Evolutionary conservation across 1,284 basidiomycete genomes (phyloP).

Genomic region (Tylopilus sp.): DNA sequence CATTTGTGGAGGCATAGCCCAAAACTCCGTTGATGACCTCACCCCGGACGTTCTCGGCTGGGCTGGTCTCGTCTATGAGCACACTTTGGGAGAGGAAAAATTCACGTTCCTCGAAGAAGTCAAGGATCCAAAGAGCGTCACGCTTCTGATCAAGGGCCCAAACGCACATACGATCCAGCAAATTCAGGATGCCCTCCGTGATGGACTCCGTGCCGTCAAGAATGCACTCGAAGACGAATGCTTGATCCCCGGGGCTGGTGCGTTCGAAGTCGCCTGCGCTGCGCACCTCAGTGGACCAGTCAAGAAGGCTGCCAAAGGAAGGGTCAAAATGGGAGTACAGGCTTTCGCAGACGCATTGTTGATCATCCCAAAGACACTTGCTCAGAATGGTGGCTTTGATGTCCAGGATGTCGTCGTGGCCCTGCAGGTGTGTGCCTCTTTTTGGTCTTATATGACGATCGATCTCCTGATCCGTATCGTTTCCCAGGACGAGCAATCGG

Average conservation of each 20-base stretch:
- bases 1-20: slow-evolving; percentile 90
- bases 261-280: slow-evolving; percentile 95
- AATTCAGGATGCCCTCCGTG: slow-evolving; percentile 95
- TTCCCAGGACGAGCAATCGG: slow-evolving; percentile 81
- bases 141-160: slow-evolving; percentile 96
- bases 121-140: slow-evolving; percentile 94
- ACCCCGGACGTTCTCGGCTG: slow-evolving; percentile 89
- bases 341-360: slow-evolving; percentile 95
- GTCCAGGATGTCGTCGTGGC: slow-evolving; percentile 93
- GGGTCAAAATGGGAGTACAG: slow-evolving; percentile 95
- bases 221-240: slow-evolving; percentile 91
- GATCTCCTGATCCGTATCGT: slow-evolving; percentile 11
- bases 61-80: slow-evolving; percentile 98
- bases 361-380: slow-evolving; percentile 94
- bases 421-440: slow-evolving; percentile 58
- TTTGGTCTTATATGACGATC: slow-evolving; percentile 5
- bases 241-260: slow-evolving; percentile 91
- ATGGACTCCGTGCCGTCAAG: slow-evolving; percentile 94
- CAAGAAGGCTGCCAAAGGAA: slow-evolving; percentile 89
- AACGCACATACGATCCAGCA: slow-evolving; percentile 95
- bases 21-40: slow-evolving; percentile 97
- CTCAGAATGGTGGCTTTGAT: slow-evolving; percentile 95
- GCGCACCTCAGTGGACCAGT: slow-evolving; percentile 75
- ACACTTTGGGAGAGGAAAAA: slow-evolving; percentile 98
- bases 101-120: slow-evolving; percentile 98